Evolutionary conservation across 768 basidiomycete genomes (phyloP).

Genomic region (Pleurotus cornucopiae): DNA sequence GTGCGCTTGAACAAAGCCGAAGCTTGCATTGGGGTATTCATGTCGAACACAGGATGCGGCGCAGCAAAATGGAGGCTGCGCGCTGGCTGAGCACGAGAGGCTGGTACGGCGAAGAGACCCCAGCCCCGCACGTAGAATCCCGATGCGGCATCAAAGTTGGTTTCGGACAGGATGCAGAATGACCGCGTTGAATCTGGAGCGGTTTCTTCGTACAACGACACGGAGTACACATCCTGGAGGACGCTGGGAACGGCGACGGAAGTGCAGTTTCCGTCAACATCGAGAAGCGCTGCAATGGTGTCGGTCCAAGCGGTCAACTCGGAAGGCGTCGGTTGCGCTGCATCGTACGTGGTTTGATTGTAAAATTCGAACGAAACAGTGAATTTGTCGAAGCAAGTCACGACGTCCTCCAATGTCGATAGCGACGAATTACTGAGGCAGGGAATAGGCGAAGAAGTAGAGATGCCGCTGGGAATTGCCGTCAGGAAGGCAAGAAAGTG

Average conservation of each 20-base stretch:
- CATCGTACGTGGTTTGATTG: conserved; percentile 21
- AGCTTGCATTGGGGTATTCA: conserved; percentile 34
- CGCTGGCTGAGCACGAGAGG: conserved; percentile 16
- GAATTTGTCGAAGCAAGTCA: conserved; percentile 26
- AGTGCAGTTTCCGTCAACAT: conserved; percentile 26
- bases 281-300: conserved; percentile 22
- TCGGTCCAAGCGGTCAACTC: conserved; percentile 25
- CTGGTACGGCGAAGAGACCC: conserved; percentile 30
- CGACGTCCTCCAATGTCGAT: conserved; percentile 18
- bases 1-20: conserved; percentile 32
- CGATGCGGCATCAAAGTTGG: conserved; percentile 5
- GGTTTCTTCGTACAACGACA: conserved; percentile 21
- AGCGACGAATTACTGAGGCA: not conserved
- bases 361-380: conserved; percentile 25
- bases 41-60: conserved; percentile 40
- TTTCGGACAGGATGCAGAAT: conserved; percentile 30
- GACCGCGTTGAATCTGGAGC: conserved; percentile 12
- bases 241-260: conserved; percentile 22
- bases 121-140: conserved; percentile 28
- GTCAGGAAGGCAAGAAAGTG: too few species aligned
- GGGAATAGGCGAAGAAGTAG: not conserved
- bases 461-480: too few species aligned
- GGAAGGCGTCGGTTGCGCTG: conserved; percentile 25
- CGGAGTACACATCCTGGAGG: conserved; percentile 22
- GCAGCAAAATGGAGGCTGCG: conserved; percentile 38